A percentile compares a stretch with the other conserved stretches of the same genome.
phyloP scores from a whole-genome alignment of 495 filamentous ascomycete genomes.

The Parmelia sp. region DNA sequence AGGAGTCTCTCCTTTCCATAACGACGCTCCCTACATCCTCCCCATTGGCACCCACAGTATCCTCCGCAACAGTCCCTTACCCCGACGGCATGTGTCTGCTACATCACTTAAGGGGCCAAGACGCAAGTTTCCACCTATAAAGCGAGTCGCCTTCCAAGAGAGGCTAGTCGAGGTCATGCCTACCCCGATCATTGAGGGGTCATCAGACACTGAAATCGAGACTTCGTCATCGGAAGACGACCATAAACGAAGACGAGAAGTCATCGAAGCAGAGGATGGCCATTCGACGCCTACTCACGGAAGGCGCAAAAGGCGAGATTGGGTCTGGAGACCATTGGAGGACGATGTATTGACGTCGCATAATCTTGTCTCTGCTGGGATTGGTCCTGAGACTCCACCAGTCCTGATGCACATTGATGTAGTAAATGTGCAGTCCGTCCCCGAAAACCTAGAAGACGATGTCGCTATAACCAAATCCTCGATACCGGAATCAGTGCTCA shows the following conservation, averaged over 20 bases:
- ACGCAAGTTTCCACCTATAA: constrained; percentile 22
- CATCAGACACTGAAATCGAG: constrained; percentile 12
- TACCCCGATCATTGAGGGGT: constrained; percentile 17
- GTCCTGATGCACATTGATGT: background rate
- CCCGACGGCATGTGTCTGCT: constrained; percentile 24
- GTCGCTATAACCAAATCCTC: background rate
- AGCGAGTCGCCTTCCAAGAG: constrained; percentile 24
- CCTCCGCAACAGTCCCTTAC: constrained; percentile 67
- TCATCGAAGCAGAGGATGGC: constrained; percentile 21
- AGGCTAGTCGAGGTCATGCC: constrained; percentile 21
- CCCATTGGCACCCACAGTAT: constrained; percentile 64
- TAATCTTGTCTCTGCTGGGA: background rate
- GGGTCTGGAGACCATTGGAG: constrained; percentile 28
- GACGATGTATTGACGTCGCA: constrained; percentile 20
- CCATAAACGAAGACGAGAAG: constrained; percentile 14
- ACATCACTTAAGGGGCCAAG: constrained; percentile 14
- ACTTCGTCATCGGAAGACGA: constrained; percentile 3
- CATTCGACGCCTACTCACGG: constrained; percentile 13
- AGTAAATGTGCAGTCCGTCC: background rate
- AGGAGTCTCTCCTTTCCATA: constrained; percentile 33
- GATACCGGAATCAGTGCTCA: background rate
- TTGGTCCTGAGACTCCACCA: background rate
- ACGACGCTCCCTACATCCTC: constrained; percentile 53
- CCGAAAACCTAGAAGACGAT: background rate
- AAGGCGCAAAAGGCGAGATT: constrained; percentile 24